phyloP scores from a whole-genome alignment of 768 basidiomycete genomes.

The Trametes coccinea region DNA sequence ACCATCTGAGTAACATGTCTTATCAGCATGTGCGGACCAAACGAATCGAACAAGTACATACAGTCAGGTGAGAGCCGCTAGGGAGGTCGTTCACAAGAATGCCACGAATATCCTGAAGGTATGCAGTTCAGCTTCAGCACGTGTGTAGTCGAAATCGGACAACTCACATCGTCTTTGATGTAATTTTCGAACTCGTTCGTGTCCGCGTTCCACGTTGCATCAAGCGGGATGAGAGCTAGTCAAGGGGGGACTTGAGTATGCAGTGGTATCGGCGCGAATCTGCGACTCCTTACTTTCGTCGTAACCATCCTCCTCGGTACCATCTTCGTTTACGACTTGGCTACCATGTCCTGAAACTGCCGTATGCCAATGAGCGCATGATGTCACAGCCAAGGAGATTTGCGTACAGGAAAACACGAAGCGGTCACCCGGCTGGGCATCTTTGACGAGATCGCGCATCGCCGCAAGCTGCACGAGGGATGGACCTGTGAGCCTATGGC shows the following conservation, averaged over 20 bases:
- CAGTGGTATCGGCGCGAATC: too few species aligned
- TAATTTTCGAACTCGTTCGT: constrained; percentile 17
- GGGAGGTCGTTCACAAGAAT: constrained; percentile 29
- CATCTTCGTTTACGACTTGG: constrained; percentile 45
- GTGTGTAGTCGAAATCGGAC: background rate
- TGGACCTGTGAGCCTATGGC: background rate
- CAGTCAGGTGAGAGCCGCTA: constrained; percentile 23
- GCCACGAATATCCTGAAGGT: constrained; percentile 22
- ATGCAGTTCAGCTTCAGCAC: background rate
- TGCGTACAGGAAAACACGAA: constrained; percentile 60
- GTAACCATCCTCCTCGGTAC: constrained; percentile 49
- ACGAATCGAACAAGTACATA: constrained; percentile 1
- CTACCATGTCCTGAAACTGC: constrained; percentile 52
- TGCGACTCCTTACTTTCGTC: constrained; percentile 48
- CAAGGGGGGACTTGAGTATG: background rate
- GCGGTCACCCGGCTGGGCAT: constrained; percentile 46
- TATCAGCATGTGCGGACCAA: background rate
- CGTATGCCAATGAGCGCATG: too few species aligned
- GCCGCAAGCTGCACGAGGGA: constrained; percentile 38
- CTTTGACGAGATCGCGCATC: constrained; percentile 45
- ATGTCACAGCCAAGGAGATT: too few species aligned
- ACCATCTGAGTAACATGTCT: constrained; percentile 22
- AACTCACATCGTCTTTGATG: constrained; percentile 32
- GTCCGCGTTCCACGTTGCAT: constrained; percentile 12
- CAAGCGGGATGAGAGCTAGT: constrained; percentile 28